Base-by-base conservation (phyloP, 306 rosid species). In the Acacia confusa region DNA sequence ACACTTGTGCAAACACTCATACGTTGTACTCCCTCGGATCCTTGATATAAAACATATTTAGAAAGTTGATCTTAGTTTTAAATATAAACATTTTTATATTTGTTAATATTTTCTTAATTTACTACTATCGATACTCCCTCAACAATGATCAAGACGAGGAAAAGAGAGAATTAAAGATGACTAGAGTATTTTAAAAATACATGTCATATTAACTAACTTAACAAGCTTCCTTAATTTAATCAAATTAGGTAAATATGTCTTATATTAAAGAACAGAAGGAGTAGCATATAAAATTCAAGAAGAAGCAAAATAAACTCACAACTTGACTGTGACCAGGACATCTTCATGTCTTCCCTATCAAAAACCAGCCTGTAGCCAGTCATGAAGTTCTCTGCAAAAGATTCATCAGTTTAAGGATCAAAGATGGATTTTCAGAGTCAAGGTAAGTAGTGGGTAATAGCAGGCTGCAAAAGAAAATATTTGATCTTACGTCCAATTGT, bases 381-480 rank as follows among this genome's bases (percentile, higher is more conserved):
- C 97, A 95, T 90, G 87, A 85, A 95, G 90, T 95, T 92, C 84
- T 95, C 98, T 95, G 95, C 92, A 86, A 47, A 68, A 77, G 74
- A 48, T 64, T 36, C 14, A 44, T 38, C 17, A 68, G 69, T 65
- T 72, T 48, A 50, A 60, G 61, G 76, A 53, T 82, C 45, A 84
- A 57, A 24, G 43, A 22, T 79, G 9, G 70, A 61, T 38, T 80
- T 24, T 19, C 43, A 72, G 61, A 55, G 64, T 43, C 70, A 16
- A 55, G 63, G 55, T 15, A 58, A 6, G 74, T 9, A 58, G 36
- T 3, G 10, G 80, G 57, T 77, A 80, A 61, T 20, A 58, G 76
- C 44, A 74, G 27, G 47, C 25, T 45, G 52, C 30, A 58, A 65
- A 38, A 61, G 68, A 77, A 71, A 84, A 79, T 67, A 74, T 78